These are phyloP conservation scores for Collybiopsis confluens DNA, from an alignment of 768 basidiomycete species.

Conservation along the genomic window DNA sequence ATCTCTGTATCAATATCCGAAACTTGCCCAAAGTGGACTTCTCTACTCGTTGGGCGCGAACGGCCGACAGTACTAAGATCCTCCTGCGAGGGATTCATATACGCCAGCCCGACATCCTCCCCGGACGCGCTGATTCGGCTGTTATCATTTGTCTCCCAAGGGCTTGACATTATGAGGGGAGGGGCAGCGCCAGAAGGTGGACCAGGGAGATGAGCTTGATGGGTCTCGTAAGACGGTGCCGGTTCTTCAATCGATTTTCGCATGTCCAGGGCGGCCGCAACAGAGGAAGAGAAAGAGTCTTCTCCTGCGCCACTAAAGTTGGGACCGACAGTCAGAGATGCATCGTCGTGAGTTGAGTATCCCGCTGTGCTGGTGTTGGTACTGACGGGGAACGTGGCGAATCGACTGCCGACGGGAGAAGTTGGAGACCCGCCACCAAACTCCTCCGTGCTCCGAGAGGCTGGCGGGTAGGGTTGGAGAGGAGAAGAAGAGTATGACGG, in stretches of 20 bases:
- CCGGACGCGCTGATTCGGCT: constrained; percentile 19
- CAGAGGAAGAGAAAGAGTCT: constrained; percentile 32
- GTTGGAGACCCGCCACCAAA: constrained; percentile 30
- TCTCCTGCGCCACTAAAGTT: constrained; percentile 11
- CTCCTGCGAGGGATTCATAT: constrained; percentile 31
- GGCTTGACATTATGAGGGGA: constrained; percentile 14
- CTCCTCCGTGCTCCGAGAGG: constrained; percentile 28
- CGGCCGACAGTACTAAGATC: constrained; percentile 5
- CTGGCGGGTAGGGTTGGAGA: neutral
- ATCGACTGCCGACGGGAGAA: constrained; percentile 38
- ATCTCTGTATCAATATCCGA: constrained; percentile 35
- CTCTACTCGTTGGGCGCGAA: constrained; percentile 18
- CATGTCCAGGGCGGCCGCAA: constrained; percentile 28
- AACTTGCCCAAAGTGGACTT: constrained; percentile 42
- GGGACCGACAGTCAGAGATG: constrained; percentile 15
- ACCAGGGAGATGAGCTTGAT: constrained; percentile 24
- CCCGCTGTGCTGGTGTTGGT: constrained; percentile 22
- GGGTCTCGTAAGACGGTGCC: constrained; percentile 31
- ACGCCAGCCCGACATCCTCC: constrained; percentile 33
- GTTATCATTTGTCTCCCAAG: constrained; percentile 9
- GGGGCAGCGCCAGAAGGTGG: constrained; percentile 42
- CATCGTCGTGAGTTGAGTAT: constrained; percentile 24
- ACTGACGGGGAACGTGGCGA: constrained; percentile 66
- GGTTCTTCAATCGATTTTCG: constrained; percentile 24
- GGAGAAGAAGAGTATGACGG: no score